Conservation (phyloP, 192 early-diverging fungal species). For the Linnemannia schmuckeri region DNA sequence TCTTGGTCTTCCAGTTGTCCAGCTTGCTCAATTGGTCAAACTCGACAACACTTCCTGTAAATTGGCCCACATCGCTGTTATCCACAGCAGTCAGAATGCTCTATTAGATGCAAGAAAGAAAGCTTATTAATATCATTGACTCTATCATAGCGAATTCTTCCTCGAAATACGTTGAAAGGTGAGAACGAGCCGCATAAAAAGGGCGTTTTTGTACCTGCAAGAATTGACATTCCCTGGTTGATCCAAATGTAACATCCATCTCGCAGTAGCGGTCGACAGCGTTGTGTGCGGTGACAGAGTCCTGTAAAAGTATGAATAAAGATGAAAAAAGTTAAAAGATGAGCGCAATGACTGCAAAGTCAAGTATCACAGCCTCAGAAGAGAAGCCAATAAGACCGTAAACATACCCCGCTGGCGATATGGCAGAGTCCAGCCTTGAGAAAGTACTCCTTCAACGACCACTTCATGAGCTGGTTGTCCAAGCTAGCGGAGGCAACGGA, state of each 20-base stretch:
- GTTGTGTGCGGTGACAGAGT: slow-evolving; percentile 79
- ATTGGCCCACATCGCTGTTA: slow-evolving; percentile 83
- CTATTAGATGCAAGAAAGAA: slow-evolving; percentile 45
- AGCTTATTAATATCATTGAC: background rate
- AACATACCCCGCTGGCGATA: slow-evolving; percentile 79
- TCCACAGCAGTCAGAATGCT: slow-evolving; percentile 81
- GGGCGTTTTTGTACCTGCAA: slow-evolving; percentile 58
- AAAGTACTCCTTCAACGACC: slow-evolving; percentile 97
- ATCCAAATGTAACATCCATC: slow-evolving; percentile 89
- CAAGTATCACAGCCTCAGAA: background rate
- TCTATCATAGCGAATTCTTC: background rate
- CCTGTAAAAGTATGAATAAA: slow-evolving; percentile 59
- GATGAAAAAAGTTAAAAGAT: background rate
- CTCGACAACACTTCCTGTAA: slow-evolving; percentile 83
- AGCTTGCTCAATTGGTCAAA: slow-evolving; percentile 92
- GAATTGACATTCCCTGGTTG: slow-evolving; percentile 89
- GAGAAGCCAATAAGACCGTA: background rate
- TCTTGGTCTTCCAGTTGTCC: slow-evolving; percentile 97
- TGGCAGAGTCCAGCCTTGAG: slow-evolving; percentile 96
- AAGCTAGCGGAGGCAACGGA: slow-evolving; percentile 83
- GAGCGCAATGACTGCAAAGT: slow-evolving; percentile 19
- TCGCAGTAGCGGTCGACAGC: slow-evolving; percentile 88
- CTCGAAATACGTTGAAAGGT: background rate
- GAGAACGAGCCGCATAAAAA: slow-evolving; percentile 17
- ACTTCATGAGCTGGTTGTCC: slow-evolving; percentile 94